Conservation (phyloP, 495 filamentous ascomycete genomes). For the Tuber umbilicatum region DNA sequence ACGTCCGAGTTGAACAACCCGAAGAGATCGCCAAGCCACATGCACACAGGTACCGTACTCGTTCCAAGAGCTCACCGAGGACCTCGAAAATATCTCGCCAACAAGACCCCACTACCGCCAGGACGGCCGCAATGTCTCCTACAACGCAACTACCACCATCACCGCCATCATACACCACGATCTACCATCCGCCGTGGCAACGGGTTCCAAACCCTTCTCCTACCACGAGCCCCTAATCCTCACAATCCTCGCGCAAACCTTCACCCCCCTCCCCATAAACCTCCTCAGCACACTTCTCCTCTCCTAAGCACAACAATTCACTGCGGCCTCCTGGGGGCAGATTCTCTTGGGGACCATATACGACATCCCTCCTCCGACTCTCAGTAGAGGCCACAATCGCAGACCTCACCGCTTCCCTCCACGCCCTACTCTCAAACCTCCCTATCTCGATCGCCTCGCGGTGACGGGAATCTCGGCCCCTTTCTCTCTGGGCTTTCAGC, state of each 20-base stretch:
- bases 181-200: slow-evolving; percentile 4
- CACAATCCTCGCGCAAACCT: slow-evolving; percentile 56
- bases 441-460: slow-evolving; percentile 56
- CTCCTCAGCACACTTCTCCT: slow-evolving; percentile 49
- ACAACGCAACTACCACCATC: neutral
- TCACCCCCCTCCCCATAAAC: slow-evolving; percentile 61
- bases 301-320: slow-evolving; percentile 58
- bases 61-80: neutral
- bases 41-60: too few relatives aligned
- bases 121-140: neutral
- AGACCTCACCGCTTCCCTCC: slow-evolving; percentile 59
- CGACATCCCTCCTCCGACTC: slow-evolving; percentile 55
- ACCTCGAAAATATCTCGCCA: neutral
- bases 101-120: neutral
- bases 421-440: slow-evolving; percentile 55
- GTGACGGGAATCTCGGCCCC: slow-evolving; percentile 58
- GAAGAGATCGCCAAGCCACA: neutral
- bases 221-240: too few relatives aligned
- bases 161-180: neutral
- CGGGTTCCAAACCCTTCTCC: slow-evolving; percentile 42
- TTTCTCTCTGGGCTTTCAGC: slow-evolving; percentile 61
- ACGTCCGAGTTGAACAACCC: neutral
- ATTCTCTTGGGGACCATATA: slow-evolving; percentile 66
- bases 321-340: slow-evolving; percentile 70
- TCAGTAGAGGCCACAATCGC: slow-evolving; percentile 54